phyloP scores from a whole-genome alignment of 1,284 basidiomycete species.

The Trichosporon coremiiforme region DNA sequence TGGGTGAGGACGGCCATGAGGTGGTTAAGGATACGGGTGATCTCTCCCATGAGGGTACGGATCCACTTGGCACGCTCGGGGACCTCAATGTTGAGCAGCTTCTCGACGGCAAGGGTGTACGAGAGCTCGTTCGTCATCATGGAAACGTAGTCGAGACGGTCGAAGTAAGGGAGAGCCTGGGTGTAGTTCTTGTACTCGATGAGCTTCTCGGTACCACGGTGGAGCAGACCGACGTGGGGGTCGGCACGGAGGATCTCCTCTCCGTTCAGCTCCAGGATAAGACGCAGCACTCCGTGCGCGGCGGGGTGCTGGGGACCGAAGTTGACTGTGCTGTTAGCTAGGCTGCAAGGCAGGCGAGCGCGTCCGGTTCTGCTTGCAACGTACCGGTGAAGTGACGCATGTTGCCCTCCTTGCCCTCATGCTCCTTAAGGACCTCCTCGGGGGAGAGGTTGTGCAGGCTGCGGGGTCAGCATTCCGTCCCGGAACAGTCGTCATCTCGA shows the following conservation, averaged over 20 bases:
- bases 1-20: conserved; percentile 92
- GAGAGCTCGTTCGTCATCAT: conserved; percentile 99
- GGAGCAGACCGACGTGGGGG: conserved; percentile 92
- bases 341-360: neutral
- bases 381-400: conserved; percentile 88
- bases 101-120: conserved; percentile 97
- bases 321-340: conserved; percentile 65
- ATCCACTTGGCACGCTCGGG: conserved; percentile 99
- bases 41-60: conserved; percentile 93
- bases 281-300: conserved; percentile 94
- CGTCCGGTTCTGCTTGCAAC: neutral
- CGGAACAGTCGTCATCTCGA: neutral
- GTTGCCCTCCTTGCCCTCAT: conserved; percentile 72
- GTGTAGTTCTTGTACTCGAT: conserved; percentile 99
- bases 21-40: conserved; percentile 95
- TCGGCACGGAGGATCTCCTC: conserved; percentile 90
- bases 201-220: conserved; percentile 97
- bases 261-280: conserved; percentile 97
- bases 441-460: conserved; percentile 72
- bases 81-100: conserved; percentile 96
- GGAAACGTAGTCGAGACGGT: conserved; percentile 97
- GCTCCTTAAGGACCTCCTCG: conserved; percentile 74
- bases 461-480: conserved; percentile 16
- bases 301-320: conserved; percentile 98
- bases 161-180: conserved; percentile 98